phyloP scores from a whole-genome alignment of 2,329 filamentous ascomycete genomes.

The Pseudogymnoascus sp. region DNA sequence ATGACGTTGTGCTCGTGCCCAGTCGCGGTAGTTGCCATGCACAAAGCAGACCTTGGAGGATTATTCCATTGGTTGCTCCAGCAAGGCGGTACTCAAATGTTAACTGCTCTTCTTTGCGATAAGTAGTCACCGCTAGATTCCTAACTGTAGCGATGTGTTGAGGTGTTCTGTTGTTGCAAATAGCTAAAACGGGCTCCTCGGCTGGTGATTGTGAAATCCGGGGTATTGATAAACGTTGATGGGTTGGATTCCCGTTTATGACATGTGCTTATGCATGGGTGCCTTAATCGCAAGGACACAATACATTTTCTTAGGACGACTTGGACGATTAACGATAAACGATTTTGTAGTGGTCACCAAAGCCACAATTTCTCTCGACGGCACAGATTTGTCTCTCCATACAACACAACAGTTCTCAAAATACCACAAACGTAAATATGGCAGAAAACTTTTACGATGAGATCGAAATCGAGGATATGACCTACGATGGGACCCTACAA shows the following conservation, averaged over 20 bases:
- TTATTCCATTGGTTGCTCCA: slow-evolving; percentile 2
- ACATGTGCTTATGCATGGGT: not conserved
- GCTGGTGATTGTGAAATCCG: slow-evolving; percentile 5
- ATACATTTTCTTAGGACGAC: not conserved
- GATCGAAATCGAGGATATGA: slow-evolving; percentile 99
- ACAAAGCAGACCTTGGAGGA: not conserved
- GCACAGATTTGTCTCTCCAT: not conserved
- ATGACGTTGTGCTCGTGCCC: slow-evolving; percentile 8
- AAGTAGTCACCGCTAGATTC: not conserved
- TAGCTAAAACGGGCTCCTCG: not conserved
- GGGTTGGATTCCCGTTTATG: slow-evolving; percentile 1
- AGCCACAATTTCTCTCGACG: not conserved
- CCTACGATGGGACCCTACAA: slow-evolving; percentile 70
- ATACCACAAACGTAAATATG: slow-evolving; percentile 34
- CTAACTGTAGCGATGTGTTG: not conserved
- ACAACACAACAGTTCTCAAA: not conserved
- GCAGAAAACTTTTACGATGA: slow-evolving; percentile 83
- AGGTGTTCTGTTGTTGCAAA: not conserved
- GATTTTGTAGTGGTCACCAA: not conserved
- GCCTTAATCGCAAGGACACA: slow-evolving; percentile 3
- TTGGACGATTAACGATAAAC: not conserved
- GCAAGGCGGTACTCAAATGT: not conserved
- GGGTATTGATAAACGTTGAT: slow-evolving; percentile 6
- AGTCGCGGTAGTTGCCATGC: not conserved
- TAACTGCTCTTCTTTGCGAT: not conserved